Percentiles rank a stretch among this genome's conserved stretches.
Evolutionary conservation across 2,329 filamentous ascomycete genomes (phyloP).

Genomic region (Botrytis tulipae): DNA sequence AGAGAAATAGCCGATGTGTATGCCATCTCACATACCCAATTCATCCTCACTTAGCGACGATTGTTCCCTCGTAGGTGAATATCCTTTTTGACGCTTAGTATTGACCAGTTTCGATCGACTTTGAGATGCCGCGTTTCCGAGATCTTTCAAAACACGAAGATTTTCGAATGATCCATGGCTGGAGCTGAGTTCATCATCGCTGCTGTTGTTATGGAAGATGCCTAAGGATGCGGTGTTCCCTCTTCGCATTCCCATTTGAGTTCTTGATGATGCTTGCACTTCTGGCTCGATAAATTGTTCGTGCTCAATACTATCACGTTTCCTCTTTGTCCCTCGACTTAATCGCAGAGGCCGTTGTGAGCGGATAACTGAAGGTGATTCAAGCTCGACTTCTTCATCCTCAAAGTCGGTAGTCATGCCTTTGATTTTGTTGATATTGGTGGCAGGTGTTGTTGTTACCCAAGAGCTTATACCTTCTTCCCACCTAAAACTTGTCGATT

Average conservation of each 20-base stretch:
- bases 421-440: conserved; percentile 21
- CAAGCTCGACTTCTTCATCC: conserved; percentile 23
- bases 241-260: not conserved
- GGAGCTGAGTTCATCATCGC: conserved; percentile 36
- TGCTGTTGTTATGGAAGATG: conserved; percentile 29
- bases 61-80: not conserved
- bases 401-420: conserved; percentile 12
- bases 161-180: conserved; percentile 28
- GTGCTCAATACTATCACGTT: not conserved
- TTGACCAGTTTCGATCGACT: not conserved
- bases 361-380: conserved; percentile 28
- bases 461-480: conserved; percentile 58
- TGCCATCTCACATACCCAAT: conserved; percentile 33
- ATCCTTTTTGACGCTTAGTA: not conserved
- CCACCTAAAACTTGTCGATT: conserved; percentile 45
- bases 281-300: not conserved
- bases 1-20: not conserved
- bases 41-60: conserved; percentile 34
- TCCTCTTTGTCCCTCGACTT: not conserved
- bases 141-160: conserved; percentile 23
- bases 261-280: conserved; percentile 18
- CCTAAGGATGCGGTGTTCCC: not conserved
- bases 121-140: conserved; percentile 23
- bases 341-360: not conserved
- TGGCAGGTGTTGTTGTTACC: conserved; percentile 49